These are phyloP conservation scores for Magnusiomyces tetraspermus DNA, from an alignment of 1,139 yeast genomes.

Conservation along the genomic window DNA sequence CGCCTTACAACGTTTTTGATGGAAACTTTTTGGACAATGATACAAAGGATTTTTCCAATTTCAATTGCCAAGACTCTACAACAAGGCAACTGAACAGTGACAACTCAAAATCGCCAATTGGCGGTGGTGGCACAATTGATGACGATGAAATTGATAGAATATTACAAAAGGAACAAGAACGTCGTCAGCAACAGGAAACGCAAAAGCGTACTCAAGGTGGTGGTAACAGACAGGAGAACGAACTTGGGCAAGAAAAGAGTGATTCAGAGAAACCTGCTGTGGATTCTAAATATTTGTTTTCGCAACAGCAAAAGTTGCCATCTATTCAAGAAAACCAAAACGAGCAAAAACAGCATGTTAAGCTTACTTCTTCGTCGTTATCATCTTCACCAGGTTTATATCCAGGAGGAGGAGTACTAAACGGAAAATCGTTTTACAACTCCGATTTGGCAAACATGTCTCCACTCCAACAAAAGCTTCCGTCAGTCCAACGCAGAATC, in stretches of 20 bases:
- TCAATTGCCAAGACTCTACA: neutral
- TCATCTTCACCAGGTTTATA: neutral
- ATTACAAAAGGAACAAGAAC: neutral
- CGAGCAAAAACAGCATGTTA: neutral
- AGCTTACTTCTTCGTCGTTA: neutral
- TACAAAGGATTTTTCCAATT: neutral
- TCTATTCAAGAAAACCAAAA: neutral
- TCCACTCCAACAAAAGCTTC: neutral
- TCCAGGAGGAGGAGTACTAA: no score
- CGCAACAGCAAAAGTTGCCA: neutral
- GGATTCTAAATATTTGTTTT: neutral
- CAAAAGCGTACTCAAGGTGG: neutral
- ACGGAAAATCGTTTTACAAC: no score
- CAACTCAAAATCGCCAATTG: neutral
- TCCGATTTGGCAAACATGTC: no score
- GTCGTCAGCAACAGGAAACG: neutral
- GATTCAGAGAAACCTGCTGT: neutral
- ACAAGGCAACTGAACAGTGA: neutral
- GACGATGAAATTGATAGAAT: neutral
- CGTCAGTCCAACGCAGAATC: neutral
- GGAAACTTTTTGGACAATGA: neutral
- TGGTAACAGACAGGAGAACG: neutral
- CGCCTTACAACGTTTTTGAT: neutral
- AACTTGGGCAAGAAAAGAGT: neutral
- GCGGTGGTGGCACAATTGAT: neutral